Evolutionary conservation across 306 rosid genomes (phyloP).

Genomic region (Senna tora): DNA sequence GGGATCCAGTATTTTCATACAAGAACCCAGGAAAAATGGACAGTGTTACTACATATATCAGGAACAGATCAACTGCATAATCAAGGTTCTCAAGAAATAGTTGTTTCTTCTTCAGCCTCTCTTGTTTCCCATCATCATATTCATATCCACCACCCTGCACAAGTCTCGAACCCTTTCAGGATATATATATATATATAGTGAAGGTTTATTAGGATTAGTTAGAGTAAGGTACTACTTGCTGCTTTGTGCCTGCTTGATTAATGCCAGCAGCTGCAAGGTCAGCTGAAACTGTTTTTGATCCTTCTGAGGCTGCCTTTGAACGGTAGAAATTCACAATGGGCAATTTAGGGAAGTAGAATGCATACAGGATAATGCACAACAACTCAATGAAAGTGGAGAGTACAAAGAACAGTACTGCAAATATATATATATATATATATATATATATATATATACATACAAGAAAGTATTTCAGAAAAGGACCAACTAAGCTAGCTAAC

Average conservation of each 20-base stretch:
- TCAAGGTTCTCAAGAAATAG: conserved; percentile 56
- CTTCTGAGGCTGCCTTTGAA: conserved; percentile 76
- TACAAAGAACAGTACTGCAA: conserved; percentile 69
- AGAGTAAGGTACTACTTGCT: conserved; percentile 53
- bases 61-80: conserved; percentile 58
- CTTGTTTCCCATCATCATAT: conserved; percentile 35
- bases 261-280: conserved; percentile 86
- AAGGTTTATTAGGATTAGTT: conserved; percentile 12
- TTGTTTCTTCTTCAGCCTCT: conserved; percentile 60
- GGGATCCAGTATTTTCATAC: conserved; percentile 81
- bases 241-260: conserved; percentile 36
- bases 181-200: too few species aligned
- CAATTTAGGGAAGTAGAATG: conserved; percentile 65
- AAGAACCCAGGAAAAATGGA: conserved; percentile 86
- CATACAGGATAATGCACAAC: conserved; percentile 68
- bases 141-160: conserved; percentile 48
- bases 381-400: conserved; percentile 61
- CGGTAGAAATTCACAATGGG: conserved; percentile 78
- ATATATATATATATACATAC: too few species aligned
- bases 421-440: too few species aligned
- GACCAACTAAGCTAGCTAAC: background rate
- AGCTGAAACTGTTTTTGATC: conserved; percentile 80
- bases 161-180: conserved; percentile 5
- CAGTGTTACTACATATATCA: conserved; percentile 64
- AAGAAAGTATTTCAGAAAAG: too few species aligned